Percentiles rank a stretch among this genome's conserved stretches.
Evolutionary conservation across 1,284 basidiomycete genomes (phyloP).

Genomic region (Leccinum subrobustum): DNA sequence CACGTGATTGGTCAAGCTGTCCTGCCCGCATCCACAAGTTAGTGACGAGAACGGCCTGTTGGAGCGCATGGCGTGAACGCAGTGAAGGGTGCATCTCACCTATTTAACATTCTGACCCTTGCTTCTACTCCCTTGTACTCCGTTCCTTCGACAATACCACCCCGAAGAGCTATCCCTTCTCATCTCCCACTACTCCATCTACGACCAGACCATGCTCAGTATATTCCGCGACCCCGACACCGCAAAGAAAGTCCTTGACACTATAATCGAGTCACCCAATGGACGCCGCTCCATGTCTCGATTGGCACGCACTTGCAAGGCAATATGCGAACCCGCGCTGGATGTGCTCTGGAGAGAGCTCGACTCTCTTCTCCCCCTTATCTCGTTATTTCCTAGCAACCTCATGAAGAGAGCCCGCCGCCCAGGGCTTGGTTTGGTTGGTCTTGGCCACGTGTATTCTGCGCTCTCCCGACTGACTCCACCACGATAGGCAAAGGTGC

Average conservation of each 20-base stretch:
- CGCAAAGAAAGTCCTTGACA: constrained; percentile 62
- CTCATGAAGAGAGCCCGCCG: constrained; percentile 65
- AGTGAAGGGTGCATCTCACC: constrained; percentile 26
- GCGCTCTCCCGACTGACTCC: constrained; percentile 8
- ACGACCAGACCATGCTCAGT: constrained; percentile 52
- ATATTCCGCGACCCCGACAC: constrained; percentile 66
- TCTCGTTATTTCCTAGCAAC: constrained; percentile 65
- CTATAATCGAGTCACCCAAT: constrained; percentile 62
- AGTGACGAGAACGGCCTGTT: constrained; percentile 25
- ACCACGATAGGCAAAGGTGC: constrained; percentile 50
- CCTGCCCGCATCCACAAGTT: constrained; percentile 36
- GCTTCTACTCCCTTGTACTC: constrained; percentile 45
- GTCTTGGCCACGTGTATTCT: constrained; percentile 32
- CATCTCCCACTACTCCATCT: constrained; percentile 43
- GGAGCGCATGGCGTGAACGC: constrained; percentile 30
- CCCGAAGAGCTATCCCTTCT: constrained; percentile 27
- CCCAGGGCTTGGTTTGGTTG: constrained; percentile 72
- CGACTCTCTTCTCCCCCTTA: constrained; percentile 68
- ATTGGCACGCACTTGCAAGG: constrained; percentile 70
- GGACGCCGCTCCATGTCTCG: constrained; percentile 64
- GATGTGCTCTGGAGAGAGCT: constrained; percentile 73
- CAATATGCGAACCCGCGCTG: constrained; percentile 69
- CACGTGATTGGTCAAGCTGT: constrained; percentile 26
- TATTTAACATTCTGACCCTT: constrained; percentile 30
- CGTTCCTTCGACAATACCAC: constrained; percentile 37